phyloP scores from a whole-genome alignment of 2,329 filamentous ascomycete genomes.

The Trichoderma hamatum region DNA sequence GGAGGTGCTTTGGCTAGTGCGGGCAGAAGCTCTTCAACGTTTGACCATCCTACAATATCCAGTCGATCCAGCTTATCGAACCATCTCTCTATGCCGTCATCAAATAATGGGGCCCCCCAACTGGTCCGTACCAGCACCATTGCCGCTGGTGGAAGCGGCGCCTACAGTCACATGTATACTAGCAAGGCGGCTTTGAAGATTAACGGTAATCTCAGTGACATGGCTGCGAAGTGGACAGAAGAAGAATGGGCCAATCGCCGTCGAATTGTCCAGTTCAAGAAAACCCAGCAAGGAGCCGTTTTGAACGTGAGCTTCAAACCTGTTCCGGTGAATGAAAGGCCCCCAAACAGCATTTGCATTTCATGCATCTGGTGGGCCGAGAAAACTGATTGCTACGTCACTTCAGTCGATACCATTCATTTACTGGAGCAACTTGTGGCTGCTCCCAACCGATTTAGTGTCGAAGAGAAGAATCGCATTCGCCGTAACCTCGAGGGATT shows the following conservation, averaged over 20 bases:
- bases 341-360: slow-evolving; percentile 85
- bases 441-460: slow-evolving; percentile 75
- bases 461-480: slow-evolving; percentile 98
- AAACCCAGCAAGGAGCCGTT: slow-evolving; percentile 78
- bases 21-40: slow-evolving; percentile 46
- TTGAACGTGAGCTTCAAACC: slow-evolving; percentile 80
- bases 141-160: slow-evolving; percentile 42
- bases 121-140: slow-evolving; percentile 62
- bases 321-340: slow-evolving; percentile 76
- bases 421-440: slow-evolving; percentile 90
- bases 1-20: slow-evolving; percentile 45
- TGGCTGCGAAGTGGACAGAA: slow-evolving; percentile 80
- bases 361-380: slow-evolving; percentile 98
- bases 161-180: slow-evolving; percentile 81
- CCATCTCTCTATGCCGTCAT: slow-evolving; percentile 52
- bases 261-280: slow-evolving; percentile 85
- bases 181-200: slow-evolving; percentile 85
- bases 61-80: slow-evolving; percentile 52
- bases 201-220: slow-evolving; percentile 78
- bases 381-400: slow-evolving; percentile 88
- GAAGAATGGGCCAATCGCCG: slow-evolving; percentile 81
- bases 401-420: slow-evolving; percentile 94
- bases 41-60: slow-evolving; percentile 48
- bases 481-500: slow-evolving; percentile 94
- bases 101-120: slow-evolving; percentile 46